Conservation (phyloP, 257 asterid species). For the Misopates orontium region DNA sequence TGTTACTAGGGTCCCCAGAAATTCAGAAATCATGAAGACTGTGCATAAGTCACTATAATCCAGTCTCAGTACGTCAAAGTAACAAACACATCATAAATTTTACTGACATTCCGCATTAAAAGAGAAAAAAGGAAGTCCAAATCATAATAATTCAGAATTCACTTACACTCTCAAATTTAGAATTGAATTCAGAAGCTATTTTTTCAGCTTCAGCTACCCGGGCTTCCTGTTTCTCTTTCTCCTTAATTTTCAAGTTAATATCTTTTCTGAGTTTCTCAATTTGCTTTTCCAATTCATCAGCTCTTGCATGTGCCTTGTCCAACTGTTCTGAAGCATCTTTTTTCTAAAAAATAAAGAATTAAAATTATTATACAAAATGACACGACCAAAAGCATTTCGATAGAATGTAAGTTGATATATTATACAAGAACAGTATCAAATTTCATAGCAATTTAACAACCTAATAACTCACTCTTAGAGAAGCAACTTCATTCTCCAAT, state of each 20-base stretch:
- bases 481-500: constrained; percentile 67
- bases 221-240: constrained; percentile 53
- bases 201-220: constrained; percentile 61
- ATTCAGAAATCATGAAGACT: background rate
- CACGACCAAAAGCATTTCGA: background rate
- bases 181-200: constrained; percentile 49
- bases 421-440: constrained; percentile 6
- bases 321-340: constrained; percentile 66
- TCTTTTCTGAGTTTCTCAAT: constrained; percentile 62
- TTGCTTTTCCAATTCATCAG: constrained; percentile 66
- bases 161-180: constrained; percentile 61
- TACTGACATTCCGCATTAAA: background rate
- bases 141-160: constrained; percentile 9
- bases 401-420: constrained; percentile 9
- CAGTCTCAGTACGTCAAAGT: background rate
- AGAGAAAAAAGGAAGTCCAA: background rate
- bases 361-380: constrained; percentile 18
- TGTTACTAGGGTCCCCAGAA: background rate
- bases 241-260: constrained; percentile 47
- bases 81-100: background rate
- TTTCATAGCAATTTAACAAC: constrained; percentile 1
- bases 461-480: constrained; percentile 63
- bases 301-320: constrained; percentile 72
- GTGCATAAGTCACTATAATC: background rate
- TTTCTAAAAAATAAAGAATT: constrained; percentile 36